Conservation (phyloP, 2,329 filamentous ascomycete species). For the Calonectria fujianensis region DNA sequence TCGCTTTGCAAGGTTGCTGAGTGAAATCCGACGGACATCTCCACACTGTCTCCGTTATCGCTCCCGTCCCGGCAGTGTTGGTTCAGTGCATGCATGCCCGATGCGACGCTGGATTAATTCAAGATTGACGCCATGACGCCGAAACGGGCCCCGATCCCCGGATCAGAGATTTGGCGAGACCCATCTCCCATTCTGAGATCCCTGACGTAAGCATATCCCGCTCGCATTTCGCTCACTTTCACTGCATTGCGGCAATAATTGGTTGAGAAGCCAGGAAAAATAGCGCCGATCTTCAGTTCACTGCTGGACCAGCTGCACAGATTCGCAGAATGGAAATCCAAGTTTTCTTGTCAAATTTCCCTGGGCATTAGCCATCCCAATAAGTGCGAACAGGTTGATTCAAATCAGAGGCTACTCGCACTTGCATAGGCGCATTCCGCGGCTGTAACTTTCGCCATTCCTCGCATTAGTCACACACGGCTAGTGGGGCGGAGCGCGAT, state of each 20-base stretch:
- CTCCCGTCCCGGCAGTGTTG: background rate
- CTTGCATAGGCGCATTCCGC: background rate
- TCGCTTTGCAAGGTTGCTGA: background rate
- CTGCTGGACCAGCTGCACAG: background rate
- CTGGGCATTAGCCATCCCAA: background rate
- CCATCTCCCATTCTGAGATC: background rate
- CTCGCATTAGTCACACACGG: constrained; percentile 8
- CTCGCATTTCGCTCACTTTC: background rate
- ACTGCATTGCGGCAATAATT: background rate
- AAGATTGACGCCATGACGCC: background rate
- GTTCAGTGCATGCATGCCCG: background rate
- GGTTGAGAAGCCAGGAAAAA: background rate
- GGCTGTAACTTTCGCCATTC: background rate
- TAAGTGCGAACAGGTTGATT: background rate
- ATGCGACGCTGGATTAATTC: constrained; percentile 10
- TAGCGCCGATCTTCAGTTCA: background rate
- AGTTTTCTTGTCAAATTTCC: background rate
- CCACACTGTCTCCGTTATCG: constrained; percentile 19
- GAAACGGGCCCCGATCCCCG: background rate
- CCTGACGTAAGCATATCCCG: background rate
- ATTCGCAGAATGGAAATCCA: background rate
- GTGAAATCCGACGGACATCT: background rate
- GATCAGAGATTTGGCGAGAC: background rate
- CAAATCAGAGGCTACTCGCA: background rate
- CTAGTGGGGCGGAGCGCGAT: constrained; percentile 22